Evolutionary conservation across 2,329 filamentous ascomycete species (phyloP).

Genomic region (Cladosporium cucumerinum): DNA sequence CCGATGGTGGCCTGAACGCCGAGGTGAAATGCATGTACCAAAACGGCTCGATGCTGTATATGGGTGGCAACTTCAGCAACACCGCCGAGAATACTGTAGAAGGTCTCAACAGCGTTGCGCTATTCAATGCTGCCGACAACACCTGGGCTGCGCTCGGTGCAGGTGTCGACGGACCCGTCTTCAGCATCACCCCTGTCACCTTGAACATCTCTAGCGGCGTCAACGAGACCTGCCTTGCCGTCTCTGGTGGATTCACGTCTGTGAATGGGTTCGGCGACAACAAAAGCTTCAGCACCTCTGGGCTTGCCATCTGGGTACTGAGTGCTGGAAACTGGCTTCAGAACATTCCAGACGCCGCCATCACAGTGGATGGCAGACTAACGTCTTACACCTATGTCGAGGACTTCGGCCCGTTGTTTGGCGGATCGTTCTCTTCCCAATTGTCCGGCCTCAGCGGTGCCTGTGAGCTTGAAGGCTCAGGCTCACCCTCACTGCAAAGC

Average conservation of each 20-base stretch:
- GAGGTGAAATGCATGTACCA: slow-evolving; percentile 70
- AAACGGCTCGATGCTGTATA: slow-evolving; percentile 66
- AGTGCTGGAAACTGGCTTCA: slow-evolving; percentile 83
- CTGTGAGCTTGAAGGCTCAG: slow-evolving; percentile 57
- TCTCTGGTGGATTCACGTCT: slow-evolving; percentile 76
- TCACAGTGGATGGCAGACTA: slow-evolving; percentile 68
- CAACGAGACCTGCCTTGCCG: slow-evolving; percentile 69
- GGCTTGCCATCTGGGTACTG: slow-evolving; percentile 90
- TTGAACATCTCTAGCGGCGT: slow-evolving; percentile 71
- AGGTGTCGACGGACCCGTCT: slow-evolving; percentile 78
- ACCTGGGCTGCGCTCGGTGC: slow-evolving; percentile 77
- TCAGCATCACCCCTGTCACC: slow-evolving; percentile 68
- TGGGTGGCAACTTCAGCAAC: slow-evolving; percentile 80
- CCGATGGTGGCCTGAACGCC: slow-evolving; percentile 74
- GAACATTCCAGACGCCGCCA: slow-evolving; percentile 63
- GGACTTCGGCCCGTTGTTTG: slow-evolving; percentile 63
- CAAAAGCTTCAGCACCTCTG: slow-evolving; percentile 59
- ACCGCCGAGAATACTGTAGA: slow-evolving; percentile 59
- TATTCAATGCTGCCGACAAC: slow-evolving; percentile 67
- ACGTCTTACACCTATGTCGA: slow-evolving; percentile 67
- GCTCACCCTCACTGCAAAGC: slow-evolving; percentile 40
- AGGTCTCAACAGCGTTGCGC: slow-evolving; percentile 72
- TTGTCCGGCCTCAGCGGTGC: slow-evolving; percentile 70
- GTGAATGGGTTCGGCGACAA: slow-evolving; percentile 67
- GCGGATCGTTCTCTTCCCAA: slow-evolving; percentile 77